Base-by-base conservation (phyloP, 1,139 yeast genomes). In the Taiozyma sp. region DNA sequence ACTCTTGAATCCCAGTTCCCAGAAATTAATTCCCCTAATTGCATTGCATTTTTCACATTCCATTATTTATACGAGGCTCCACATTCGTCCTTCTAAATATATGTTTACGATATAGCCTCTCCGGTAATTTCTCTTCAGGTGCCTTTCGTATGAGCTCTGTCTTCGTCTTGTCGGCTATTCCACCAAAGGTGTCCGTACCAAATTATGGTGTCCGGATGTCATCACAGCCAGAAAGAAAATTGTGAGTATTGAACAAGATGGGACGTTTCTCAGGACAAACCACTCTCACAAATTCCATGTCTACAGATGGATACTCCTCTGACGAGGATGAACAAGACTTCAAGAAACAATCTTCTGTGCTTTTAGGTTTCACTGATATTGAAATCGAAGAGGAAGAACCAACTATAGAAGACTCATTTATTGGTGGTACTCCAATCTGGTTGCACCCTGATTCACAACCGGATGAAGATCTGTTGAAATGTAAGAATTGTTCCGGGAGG, bases 341-440 rank as follows among this genome's bases (percentile, higher is more conserved):
- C 30, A 52, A 63, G 3, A 57, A 55, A 34, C 50, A 59, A 11
- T 62, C 70, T 28, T 51, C 61, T 2, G 73, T 69, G 0, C 74
- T 71, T 47, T 74, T 89, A 19, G 93, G 95, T 0, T 83, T 80
- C 57, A 83, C 81, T 10, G 97, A 80, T 68, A 62, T 76, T 16
- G 72, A 66, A 35, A 45, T 62, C 13, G 67, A 63, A 6, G 59
- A 65, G 30, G 72, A 69, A 21, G 69, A 67, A 14, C 79, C 88
- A 19, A 74, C 81, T 0, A 65, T 81, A 4, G 89, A 84, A 56
- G 96, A 88, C 61, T 80, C 93, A 1, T 83, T 87, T 58, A 75
- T 89, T 40, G 97, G 97, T 0, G 93, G 95, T 0, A 72, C 75
- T 50, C 96, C 95, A 5, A 63, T 71, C 3, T 78, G 82, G 81